Percentiles rank a stretch among this genome's conserved stretches.
These are phyloP conservation scores for Amaranthus hypochondriacus DNA, from an alignment of 148 eudicot genomes.

Conservation along the genomic window DNA sequence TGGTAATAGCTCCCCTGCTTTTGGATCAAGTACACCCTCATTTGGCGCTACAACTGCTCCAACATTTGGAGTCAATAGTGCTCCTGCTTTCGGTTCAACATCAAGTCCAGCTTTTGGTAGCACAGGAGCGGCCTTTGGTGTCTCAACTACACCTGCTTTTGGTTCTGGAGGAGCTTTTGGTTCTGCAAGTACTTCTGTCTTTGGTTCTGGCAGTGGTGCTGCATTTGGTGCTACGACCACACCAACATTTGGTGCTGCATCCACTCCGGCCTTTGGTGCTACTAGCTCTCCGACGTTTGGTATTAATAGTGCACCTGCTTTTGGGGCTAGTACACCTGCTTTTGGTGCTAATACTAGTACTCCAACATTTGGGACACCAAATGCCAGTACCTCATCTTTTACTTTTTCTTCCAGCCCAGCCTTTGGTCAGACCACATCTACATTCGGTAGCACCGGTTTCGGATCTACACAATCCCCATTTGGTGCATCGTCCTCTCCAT, in stretches of 20 bases:
- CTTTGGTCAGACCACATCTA: conserved; percentile 50
- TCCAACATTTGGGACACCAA: conserved; percentile 25
- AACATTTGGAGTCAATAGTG: conserved; percentile 41
- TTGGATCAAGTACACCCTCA: conserved; percentile 59
- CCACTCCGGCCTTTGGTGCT: conserved; percentile 46
- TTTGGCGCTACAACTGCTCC: conserved; percentile 60
- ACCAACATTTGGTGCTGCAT: conserved; percentile 41
- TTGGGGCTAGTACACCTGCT: conserved; percentile 8
- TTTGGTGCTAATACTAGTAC: conserved; percentile 13
- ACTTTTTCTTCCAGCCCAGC: conserved; percentile 36
- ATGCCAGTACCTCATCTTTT: conserved; percentile 32
- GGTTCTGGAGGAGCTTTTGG: conserved; percentile 63
- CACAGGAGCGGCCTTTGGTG: conserved; percentile 67
- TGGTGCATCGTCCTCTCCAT: conserved; percentile 57
- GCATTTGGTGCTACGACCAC: conserved; percentile 36
- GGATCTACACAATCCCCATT: conserved; percentile 50
- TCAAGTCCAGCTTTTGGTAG: conserved; percentile 43
- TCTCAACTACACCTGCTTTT: conserved; percentile 42
- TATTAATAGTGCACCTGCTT: conserved; percentile 21
- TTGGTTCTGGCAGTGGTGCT: conserved; percentile 55
- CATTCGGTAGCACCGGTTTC: conserved; percentile 56
- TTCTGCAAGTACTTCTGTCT: conserved; percentile 45
- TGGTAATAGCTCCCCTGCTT: conserved; percentile 49
- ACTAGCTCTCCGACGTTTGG: conserved; percentile 44
- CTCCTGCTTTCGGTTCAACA: conserved; percentile 48